phyloP scores from a whole-genome alignment of 2,329 filamentous ascomycete species.

The Xylaria sp. region DNA sequence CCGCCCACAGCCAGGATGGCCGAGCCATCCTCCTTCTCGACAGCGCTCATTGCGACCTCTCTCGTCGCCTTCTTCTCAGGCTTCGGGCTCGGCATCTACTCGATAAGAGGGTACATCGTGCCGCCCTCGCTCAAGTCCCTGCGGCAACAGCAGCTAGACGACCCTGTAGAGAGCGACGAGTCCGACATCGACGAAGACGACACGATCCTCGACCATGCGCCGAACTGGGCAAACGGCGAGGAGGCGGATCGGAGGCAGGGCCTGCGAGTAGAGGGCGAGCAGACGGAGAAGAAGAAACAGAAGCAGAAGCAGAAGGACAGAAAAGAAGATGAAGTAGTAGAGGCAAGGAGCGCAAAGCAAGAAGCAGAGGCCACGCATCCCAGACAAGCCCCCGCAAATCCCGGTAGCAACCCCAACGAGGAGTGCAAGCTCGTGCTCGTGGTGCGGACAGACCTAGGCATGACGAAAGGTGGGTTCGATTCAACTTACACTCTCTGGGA shows the following conservation, averaged over 20 bases:
- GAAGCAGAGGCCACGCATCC: conserved; percentile 33
- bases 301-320: conserved; percentile 45
- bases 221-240: conserved; percentile 72
- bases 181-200: conserved; percentile 73
- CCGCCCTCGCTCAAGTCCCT: conserved; percentile 66
- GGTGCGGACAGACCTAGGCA: conserved; percentile 92
- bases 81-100: conserved; percentile 83
- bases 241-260: conserved; percentile 70
- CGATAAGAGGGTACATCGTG: conserved; percentile 68
- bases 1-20: conserved; percentile 19
- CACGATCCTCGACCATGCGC: conserved; percentile 70
- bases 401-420: conserved; percentile 61
- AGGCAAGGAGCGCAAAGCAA: conserved; percentile 22
- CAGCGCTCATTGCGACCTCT: conserved; percentile 74
- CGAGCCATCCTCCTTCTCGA: conserved; percentile 45
- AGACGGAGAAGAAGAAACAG: conserved; percentile 37
- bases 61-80: conserved; percentile 79
- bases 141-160: conserved; percentile 64
- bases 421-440: conserved; percentile 96
- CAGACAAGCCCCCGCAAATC: conserved; percentile 47
- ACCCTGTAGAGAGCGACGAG: conserved; percentile 75
- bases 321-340: conserved; percentile 36
- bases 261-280: conserved; percentile 50
- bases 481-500: background rate
- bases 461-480: conserved; percentile 84